These are phyloP conservation scores for Spirogloea muscicola DNA, from an alignment of 139 green algal species.

Conservation along the genomic window DNA sequence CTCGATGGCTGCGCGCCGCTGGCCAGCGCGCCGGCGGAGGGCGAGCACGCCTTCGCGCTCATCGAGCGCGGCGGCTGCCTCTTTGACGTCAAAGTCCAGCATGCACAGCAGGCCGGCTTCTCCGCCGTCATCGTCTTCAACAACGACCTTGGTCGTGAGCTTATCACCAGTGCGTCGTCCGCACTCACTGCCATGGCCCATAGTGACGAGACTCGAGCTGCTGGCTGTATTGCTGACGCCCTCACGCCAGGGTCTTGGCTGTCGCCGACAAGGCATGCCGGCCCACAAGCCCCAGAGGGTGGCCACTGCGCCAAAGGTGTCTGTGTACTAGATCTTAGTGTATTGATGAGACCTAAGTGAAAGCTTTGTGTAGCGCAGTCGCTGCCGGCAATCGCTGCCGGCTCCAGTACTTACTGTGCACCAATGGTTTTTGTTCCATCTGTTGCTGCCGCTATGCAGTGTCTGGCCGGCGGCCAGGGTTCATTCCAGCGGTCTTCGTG, in stretches of 20 bases:
- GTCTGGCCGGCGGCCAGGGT: slow-evolving; percentile 11
- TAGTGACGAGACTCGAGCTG: background rate
- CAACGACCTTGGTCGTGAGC: slow-evolving; percentile 1
- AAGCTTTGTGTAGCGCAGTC: too few species aligned
- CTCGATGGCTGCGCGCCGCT: slow-evolving; percentile 2
- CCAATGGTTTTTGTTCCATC: too few species aligned
- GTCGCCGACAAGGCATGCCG: too few species aligned
- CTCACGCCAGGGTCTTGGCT: background rate
- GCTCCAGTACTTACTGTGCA: too few species aligned
- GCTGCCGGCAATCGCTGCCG: too few species aligned
- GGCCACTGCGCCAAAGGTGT: too few species aligned
- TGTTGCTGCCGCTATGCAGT: too few species aligned
- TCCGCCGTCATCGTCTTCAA: slow-evolving; percentile 16
- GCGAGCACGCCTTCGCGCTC: slow-evolving; percentile 1
- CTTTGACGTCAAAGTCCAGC: slow-evolving; percentile 12
- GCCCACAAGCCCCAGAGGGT: too few species aligned
- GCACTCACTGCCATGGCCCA: background rate
- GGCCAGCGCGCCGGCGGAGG: background rate
- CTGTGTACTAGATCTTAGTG: too few species aligned
- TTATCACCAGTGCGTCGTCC: slow-evolving; percentile 9
- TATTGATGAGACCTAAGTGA: too few species aligned
- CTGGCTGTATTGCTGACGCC: background rate
- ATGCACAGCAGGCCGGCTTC: slow-evolving; percentile 8
- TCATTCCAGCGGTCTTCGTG: slow-evolving; percentile 42
- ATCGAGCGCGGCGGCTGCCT: slow-evolving; percentile 16